phyloP scores from a whole-genome alignment of 2,329 filamentous ascomycete genomes.

The Macrophomina tecta region DNA sequence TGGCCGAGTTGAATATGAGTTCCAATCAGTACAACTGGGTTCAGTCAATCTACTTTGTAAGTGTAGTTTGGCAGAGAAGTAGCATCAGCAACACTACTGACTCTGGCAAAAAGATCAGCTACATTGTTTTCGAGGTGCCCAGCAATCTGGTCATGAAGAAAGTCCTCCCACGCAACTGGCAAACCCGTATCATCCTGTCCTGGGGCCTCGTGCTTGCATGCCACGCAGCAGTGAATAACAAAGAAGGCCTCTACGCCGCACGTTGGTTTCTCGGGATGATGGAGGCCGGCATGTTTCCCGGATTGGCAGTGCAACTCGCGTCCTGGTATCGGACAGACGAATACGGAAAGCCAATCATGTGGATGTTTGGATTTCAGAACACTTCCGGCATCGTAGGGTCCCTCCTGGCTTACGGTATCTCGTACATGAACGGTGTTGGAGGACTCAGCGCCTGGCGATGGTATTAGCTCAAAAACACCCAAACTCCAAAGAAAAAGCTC shows the following conservation, averaged over 20 bases:
- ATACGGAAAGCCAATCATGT: conserved; percentile 43
- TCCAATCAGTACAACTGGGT: conserved; percentile 37
- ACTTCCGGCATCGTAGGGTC: conserved; percentile 43
- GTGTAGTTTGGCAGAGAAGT: neutral
- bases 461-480: neutral
- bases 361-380: conserved; percentile 44
- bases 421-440: conserved; percentile 34
- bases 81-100: neutral
- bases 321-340: conserved; percentile 48
- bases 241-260: conserved; percentile 36
- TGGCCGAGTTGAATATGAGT: conserved; percentile 35
- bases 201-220: conserved; percentile 39
- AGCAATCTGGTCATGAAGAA: conserved; percentile 47
- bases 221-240: conserved; percentile 38
- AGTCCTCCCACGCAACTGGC: conserved; percentile 44
- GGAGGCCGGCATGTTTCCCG: conserved; percentile 38
- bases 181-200: conserved; percentile 39
- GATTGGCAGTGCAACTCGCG: conserved; percentile 42
- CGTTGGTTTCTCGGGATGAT: conserved; percentile 37
- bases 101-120: conserved; percentile 31
- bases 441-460: conserved; percentile 35
- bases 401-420: conserved; percentile 34
- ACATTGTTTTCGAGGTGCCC: conserved; percentile 39
- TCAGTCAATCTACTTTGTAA: conserved; percentile 34
- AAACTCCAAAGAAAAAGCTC: neutral